Evolutionary conservation across 352 stramenopile species (phyloP).

Genomic region (Phytophthora litchii): DNA sequence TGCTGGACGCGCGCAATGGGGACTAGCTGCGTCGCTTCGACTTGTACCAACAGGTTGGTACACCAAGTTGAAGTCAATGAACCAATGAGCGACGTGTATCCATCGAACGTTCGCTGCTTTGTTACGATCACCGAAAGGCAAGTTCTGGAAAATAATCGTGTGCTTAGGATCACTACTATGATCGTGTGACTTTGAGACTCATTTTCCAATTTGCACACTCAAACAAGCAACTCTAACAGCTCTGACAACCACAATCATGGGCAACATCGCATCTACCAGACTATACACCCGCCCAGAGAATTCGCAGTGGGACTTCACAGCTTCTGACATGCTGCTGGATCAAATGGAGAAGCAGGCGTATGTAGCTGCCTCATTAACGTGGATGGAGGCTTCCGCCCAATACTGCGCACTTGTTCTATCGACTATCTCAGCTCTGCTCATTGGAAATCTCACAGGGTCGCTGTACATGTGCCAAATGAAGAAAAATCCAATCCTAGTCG

Average conservation of each 20-base stretch:
- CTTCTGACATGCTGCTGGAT: constrained; percentile 29
- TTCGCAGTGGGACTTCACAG: constrained; percentile 11
- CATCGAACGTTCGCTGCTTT: constrained; percentile 22
- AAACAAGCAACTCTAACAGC: constrained; percentile 8
- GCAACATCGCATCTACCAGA: constrained; percentile 48
- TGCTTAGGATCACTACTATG: not conserved
- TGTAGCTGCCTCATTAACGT: not conserved
- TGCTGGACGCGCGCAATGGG: constrained; percentile 7
- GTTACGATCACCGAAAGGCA: constrained; percentile 25
- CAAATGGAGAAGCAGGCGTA: constrained; percentile 34
- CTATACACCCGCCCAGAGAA: constrained; percentile 22
- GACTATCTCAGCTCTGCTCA: constrained; percentile 15
- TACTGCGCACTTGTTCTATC: constrained; percentile 24
- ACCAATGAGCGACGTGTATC: constrained; percentile 29
- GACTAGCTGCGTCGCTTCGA: constrained; percentile 30
- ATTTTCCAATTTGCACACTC: constrained; percentile 48
- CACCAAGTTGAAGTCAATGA: constrained; percentile 23
- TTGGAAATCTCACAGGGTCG: constrained; percentile 14
- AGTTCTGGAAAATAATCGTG: constrained; percentile 29
- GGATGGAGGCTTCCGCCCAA: constrained; percentile 7
- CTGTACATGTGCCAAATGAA: constrained; percentile 11
- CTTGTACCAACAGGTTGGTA: constrained; percentile 18
- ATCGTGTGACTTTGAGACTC: constrained; percentile 2
- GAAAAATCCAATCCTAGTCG: constrained; percentile 7
- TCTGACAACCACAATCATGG: constrained; percentile 39